A percentile compares a stretch with the other conserved stretches of the same genome.
These are phyloP conservation scores for Aspergillus diversus DNA, from an alignment of 495 filamentous ascomycete genomes.

Conservation along the genomic window DNA sequence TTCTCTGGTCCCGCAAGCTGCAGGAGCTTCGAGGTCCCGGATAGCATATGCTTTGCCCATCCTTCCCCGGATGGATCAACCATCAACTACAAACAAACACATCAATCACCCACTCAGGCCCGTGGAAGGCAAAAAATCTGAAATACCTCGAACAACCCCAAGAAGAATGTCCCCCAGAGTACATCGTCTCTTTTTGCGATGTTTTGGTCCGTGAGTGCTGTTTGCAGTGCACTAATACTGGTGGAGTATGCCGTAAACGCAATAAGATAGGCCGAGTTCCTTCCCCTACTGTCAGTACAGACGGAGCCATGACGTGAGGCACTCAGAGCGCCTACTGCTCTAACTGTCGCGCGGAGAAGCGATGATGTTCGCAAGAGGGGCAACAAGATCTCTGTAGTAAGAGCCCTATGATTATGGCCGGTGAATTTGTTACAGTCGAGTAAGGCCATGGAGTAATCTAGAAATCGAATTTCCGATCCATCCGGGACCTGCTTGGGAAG, in stretches of 20 bases:
- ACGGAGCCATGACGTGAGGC: constrained; percentile 5
- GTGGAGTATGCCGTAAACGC: background rate
- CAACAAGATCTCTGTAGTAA: background rate
- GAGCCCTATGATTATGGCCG: background rate
- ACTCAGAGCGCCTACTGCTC: constrained; percentile 7
- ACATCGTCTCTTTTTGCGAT: background rate
- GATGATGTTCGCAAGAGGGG: background rate
- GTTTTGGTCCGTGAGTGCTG: background rate
- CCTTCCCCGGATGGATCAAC: constrained; percentile 5
- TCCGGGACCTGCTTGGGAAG: constrained; percentile 4
- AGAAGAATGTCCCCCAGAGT: constrained; percentile 6
- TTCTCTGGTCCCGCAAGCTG: constrained; percentile 1
- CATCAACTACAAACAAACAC: background rate
- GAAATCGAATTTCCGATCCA: background rate
- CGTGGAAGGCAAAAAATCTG: background rate
- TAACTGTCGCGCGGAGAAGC: background rate
- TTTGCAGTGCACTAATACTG: background rate
- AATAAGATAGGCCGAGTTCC: background rate
- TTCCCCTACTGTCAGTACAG: background rate
- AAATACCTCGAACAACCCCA: constrained; percentile 9
- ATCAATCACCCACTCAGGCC: background rate
- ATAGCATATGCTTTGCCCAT: constrained; percentile 11
- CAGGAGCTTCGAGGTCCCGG: constrained; percentile 4
- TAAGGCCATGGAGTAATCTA: constrained; percentile 7
- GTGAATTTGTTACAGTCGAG: constrained; percentile 6